Percentiles rank a stretch among this genome's conserved stretches.
Conservation (phyloP, 805 yeast species). For the Wickerhamiella parazyma region DNA sequence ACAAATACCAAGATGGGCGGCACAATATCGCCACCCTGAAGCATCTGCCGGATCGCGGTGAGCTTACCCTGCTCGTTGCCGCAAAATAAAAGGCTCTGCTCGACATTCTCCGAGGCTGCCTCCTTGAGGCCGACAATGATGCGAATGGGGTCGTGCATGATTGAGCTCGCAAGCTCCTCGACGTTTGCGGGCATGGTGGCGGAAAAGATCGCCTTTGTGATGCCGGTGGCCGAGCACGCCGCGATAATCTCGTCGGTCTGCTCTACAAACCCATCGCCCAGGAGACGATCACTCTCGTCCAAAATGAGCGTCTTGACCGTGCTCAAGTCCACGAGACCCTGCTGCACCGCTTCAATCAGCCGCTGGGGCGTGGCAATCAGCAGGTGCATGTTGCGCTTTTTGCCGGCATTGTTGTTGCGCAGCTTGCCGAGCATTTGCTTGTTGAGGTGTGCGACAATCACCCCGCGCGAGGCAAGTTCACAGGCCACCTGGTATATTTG, state of each 20-base stretch:
- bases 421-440: slow-evolving; percentile 56
- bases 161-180: slow-evolving; percentile 71
- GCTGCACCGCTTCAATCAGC: slow-evolving; percentile 61
- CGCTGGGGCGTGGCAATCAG: slow-evolving; percentile 81
- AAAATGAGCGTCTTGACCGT: slow-evolving; percentile 63
- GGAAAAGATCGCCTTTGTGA: slow-evolving; percentile 71
- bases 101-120: slow-evolving; percentile 74
- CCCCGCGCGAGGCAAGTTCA: slow-evolving; percentile 39
- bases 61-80: slow-evolving; percentile 95
- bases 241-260: slow-evolving; percentile 80
- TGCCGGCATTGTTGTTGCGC: slow-evolving; percentile 40
- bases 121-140: slow-evolving; percentile 87
- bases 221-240: slow-evolving; percentile 31
- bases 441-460: slow-evolving; percentile 52
- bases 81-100: slow-evolving; percentile 70
- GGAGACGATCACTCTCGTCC: slow-evolving; percentile 92
- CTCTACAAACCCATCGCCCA: slow-evolving; percentile 74
- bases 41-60: slow-evolving; percentile 78
- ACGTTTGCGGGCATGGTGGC: slow-evolving; percentile 93
- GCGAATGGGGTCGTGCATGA: slow-evolving; percentile 77
- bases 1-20: slow-evolving; percentile 90
- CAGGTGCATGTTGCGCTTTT: slow-evolving; percentile 57
- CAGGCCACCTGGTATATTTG: slow-evolving; percentile 66
- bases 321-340: slow-evolving; percentile 45
- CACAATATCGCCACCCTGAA: slow-evolving; percentile 56